These are phyloP conservation scores for Herpetospermum pedunculosum DNA, from an alignment of 306 rosid species.

Conservation along the genomic window DNA sequence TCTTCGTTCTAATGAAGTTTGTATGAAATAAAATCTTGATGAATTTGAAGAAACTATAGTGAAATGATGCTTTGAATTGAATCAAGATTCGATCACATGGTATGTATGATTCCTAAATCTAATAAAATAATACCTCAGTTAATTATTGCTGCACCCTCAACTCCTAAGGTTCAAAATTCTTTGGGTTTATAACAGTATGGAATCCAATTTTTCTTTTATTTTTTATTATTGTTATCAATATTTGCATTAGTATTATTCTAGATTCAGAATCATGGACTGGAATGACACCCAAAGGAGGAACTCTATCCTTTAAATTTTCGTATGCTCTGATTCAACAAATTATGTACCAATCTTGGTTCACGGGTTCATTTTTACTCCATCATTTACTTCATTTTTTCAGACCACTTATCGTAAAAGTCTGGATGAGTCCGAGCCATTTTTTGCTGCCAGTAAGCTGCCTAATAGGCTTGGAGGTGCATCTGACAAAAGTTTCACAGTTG, in stretches of 20 bases:
- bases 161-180: not conserved
- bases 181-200: not conserved
- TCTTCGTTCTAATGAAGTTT: not conserved
- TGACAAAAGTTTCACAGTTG: constrained; percentile 64
- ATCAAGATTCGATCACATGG: not conserved
- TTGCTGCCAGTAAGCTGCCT: constrained; percentile 41
- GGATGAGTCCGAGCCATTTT: constrained; percentile 68
- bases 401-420: constrained; percentile 28
- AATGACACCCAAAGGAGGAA: not conserved
- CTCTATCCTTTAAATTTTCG: not conserved
- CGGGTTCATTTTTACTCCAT: constrained; percentile 23
- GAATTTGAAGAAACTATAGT: not conserved
- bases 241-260: not conserved
- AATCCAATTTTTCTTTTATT: not conserved
- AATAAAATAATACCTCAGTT: not conserved
- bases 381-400: constrained; percentile 16
- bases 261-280: not conserved
- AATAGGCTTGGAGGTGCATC: constrained; percentile 50
- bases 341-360: not conserved
- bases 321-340: not conserved
- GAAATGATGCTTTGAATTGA: not conserved
- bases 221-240: not conserved
- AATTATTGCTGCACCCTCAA: not conserved
- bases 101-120: not conserved
- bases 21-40: not conserved